Conservation (phyloP, 2,329 filamentous ascomycete species). For the Exophiala viscosa region DNA sequence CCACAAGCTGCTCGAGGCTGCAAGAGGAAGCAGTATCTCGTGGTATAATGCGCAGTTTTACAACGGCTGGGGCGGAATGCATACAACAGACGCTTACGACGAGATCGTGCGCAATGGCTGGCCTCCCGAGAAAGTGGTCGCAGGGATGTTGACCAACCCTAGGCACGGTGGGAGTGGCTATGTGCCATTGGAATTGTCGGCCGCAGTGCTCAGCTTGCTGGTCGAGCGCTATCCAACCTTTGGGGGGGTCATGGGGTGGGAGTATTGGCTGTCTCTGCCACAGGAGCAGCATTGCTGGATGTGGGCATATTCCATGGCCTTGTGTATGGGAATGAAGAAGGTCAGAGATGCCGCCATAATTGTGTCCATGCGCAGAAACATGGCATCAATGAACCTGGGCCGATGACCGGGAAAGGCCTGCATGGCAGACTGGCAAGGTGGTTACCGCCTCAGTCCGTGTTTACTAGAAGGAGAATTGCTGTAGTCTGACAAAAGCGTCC, state of each 20-base stretch:
- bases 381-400: conserved; percentile 23
- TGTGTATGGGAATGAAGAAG: conserved; percentile 43
- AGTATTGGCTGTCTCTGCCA: conserved; percentile 81
- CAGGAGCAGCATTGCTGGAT: conserved; percentile 64
- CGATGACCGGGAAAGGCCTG: background rate
- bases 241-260: conserved; percentile 91
- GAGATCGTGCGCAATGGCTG: conserved; percentile 57
- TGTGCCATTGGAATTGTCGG: conserved; percentile 58
- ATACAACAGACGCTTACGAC: conserved; percentile 45
- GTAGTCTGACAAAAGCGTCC: no score
- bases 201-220: conserved; percentile 55
- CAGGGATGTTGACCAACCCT: conserved; percentile 77
- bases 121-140: conserved; percentile 67
- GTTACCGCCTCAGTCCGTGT: no score
- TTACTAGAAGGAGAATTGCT: no score
- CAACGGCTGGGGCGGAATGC: conserved; percentile 76
- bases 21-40: conserved; percentile 62
- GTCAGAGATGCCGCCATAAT: conserved; percentile 35
- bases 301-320: conserved; percentile 69
- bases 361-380: conserved; percentile 32
- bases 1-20: conserved; percentile 69
- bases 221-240: conserved; percentile 63
- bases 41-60: conserved; percentile 96
- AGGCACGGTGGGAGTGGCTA: conserved; percentile 64
- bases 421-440: no score